Evolutionary conservation across 192 early-diverging fungal species (phyloP), one percentile per base, ranked within the genome.

Genomic region (Dissophora ornata): DNA sequence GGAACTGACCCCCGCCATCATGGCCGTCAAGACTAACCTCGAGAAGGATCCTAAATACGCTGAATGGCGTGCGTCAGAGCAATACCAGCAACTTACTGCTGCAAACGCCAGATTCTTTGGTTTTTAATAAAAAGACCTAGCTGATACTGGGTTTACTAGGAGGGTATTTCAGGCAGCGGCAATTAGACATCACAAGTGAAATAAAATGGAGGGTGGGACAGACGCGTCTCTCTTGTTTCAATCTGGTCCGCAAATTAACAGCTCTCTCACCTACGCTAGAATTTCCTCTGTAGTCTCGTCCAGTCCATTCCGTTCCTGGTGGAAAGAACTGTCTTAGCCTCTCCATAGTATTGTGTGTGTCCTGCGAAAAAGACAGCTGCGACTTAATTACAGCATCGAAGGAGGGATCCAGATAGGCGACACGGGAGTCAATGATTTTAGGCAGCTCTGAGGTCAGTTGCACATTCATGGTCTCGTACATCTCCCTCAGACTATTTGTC

Each of bases 361-460:
- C 86, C 73, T 92, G 92, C 57, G 93, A 92, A 83, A 98, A 98
- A 59, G 88, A 85, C 19, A 97, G 75, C 75, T 99, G 97, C 13
- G 91, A 86, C 81, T 97, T 96, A 51, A 98, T 91, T 26, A 99
- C 81, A 7, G 96, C 97, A 67, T 98, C 96, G 67, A 99, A 97
- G 21, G 94, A 94, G 2, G 98, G 98, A 28, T 98, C 95, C 47
- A 98, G 80, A 62, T 96, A 96, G 6, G 93, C 92, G 0, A 98
- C 91, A 30, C 96, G 83, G 24, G 94, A 69, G 44, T 94, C 93
- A 47, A 99, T 90, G 0, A 98, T 86, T 73, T 91, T 91, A 12
- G 98, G 98, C 40, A 98, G 88, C 63, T 98, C 96, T 12, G 84
- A 81, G 22, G 96, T 79, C 36, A 99, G 84, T 51, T 89, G 87